Evolutionary conservation across 2,329 filamentous ascomycete genomes (phyloP).

Genomic region (Rasamsonia emersonii): DNA sequence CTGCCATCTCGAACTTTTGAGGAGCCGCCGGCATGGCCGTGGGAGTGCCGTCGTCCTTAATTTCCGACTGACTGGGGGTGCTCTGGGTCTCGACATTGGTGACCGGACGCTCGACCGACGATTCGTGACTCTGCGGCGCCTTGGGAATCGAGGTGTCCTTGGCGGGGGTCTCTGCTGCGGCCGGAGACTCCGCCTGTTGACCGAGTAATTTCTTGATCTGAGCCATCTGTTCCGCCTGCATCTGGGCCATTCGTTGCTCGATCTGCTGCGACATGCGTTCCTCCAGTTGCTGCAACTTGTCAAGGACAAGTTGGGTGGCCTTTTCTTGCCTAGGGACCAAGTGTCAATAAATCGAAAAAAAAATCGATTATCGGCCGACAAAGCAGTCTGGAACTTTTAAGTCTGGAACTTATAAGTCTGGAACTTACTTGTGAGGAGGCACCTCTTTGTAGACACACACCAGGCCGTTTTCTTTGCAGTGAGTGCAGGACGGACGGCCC

Average conservation of each 20-base stretch:
- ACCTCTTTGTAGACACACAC: conserved; percentile 85
- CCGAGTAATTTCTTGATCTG: background rate
- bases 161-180: too few species aligned
- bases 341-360: too few species aligned
- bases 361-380: background rate
- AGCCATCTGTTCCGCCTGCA: conserved; percentile 7
- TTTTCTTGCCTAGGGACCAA: conserved; percentile 30
- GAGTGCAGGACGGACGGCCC: conserved; percentile 69
- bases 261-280: conserved; percentile 16
- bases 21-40: too few species aligned
- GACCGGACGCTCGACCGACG: conserved; percentile 6
- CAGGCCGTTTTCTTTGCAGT: conserved; percentile 77
- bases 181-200: background rate
- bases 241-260: conserved; percentile 10
- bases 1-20: conserved; percentile 13
- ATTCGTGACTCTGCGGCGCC: background rate
- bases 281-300: conserved; percentile 24
- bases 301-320: conserved; percentile 29
- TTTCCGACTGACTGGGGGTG: too few species aligned
- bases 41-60: too few species aligned
- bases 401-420: background rate
- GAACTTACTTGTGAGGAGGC: conserved; percentile 74
- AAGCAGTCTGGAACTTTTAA: background rate
- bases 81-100: too few species aligned
- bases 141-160: background rate